Conservation (phyloP, 106 monocot genomes). For the Cymbidium sinense region DNA sequence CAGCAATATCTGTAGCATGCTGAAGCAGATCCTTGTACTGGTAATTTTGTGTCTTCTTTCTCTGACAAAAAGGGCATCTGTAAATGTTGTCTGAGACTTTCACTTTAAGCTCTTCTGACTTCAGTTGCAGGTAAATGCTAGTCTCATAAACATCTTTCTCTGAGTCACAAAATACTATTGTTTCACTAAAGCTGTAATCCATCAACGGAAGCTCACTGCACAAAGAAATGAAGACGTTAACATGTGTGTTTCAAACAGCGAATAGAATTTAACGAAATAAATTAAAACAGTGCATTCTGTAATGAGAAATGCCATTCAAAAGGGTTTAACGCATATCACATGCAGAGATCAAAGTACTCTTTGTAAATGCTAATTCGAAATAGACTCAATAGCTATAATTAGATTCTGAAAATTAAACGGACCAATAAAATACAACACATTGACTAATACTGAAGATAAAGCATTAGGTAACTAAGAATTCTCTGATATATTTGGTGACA, state of each 20-base stretch:
- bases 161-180: conserved; percentile 30
- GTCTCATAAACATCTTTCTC: conserved; percentile 31
- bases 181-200: conserved; percentile 23
- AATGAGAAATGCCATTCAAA: neutral
- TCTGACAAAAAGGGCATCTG: conserved; percentile 51
- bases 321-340: neutral
- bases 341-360: too few relatives aligned
- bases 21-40: conserved; percentile 49
- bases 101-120: conserved; percentile 7
- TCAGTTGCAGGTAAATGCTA: conserved; percentile 19
- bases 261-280: neutral
- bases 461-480: too few relatives aligned
- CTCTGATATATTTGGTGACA: too few relatives aligned
- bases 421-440: neutral
- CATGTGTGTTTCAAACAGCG: neutral
- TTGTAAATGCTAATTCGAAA: too few relatives aligned
- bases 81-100: conserved; percentile 23
- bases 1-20: conserved; percentile 38
- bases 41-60: conserved; percentile 52
- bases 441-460: too few relatives aligned
- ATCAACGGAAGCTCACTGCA: conserved; percentile 1
- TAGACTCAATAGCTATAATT: neutral
- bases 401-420: neutral
- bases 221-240: neutral
- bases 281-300: neutral